Evolutionary conservation across 179 eudicot species (phyloP).

Genomic region (Camellia oleifera): DNA sequence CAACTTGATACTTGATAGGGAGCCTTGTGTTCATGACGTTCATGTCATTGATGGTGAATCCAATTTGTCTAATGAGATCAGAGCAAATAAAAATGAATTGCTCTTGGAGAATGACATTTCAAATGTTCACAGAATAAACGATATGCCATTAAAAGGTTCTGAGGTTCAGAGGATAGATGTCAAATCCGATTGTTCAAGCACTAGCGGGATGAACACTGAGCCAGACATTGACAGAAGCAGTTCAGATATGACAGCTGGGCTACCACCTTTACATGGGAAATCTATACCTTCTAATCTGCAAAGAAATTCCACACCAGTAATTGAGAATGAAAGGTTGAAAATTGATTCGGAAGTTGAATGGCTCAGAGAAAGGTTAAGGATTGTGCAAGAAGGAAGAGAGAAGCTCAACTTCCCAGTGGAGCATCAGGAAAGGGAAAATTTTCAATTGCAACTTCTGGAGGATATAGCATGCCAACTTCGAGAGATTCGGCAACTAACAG

Average conservation of each 20-base stretch:
- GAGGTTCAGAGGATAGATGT: slow-evolving; percentile 10
- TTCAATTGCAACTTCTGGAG: slow-evolving; percentile 72
- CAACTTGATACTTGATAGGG: slow-evolving; percentile 17
- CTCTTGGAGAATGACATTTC: slow-evolving; percentile 13
- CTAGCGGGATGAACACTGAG: slow-evolving; percentile 18
- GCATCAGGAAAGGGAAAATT: slow-evolving; percentile 54
- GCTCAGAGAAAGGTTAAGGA: slow-evolving; percentile 69
- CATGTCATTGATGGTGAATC: slow-evolving; percentile 51
- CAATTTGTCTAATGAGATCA: slow-evolving; percentile 17
- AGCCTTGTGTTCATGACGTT: slow-evolving; percentile 59
- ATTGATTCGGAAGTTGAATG: slow-evolving; percentile 67
- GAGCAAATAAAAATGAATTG: slow-evolving; percentile 16
- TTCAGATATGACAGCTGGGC: slow-evolving; percentile 35
- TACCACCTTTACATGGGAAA: slow-evolving; percentile 44
- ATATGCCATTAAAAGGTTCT: slow-evolving; percentile 28
- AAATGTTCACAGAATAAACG: slow-evolving; percentile 18
- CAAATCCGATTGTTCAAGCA: slow-evolving; percentile 15
- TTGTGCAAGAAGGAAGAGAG: slow-evolving; percentile 72
- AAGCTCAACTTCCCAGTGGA: slow-evolving; percentile 58
- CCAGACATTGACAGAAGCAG: slow-evolving; percentile 33
- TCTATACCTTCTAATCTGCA: slow-evolving; percentile 30
- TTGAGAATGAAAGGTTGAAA: slow-evolving; percentile 70
- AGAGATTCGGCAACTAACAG: slow-evolving; percentile 63
- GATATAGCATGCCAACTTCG: slow-evolving; percentile 66
- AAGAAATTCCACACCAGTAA: slow-evolving; percentile 50